These are phyloP conservation scores for Arthroderma sp. DNA, from an alignment of 2,329 filamentous ascomycete genomes.

Conservation along the genomic window DNA sequence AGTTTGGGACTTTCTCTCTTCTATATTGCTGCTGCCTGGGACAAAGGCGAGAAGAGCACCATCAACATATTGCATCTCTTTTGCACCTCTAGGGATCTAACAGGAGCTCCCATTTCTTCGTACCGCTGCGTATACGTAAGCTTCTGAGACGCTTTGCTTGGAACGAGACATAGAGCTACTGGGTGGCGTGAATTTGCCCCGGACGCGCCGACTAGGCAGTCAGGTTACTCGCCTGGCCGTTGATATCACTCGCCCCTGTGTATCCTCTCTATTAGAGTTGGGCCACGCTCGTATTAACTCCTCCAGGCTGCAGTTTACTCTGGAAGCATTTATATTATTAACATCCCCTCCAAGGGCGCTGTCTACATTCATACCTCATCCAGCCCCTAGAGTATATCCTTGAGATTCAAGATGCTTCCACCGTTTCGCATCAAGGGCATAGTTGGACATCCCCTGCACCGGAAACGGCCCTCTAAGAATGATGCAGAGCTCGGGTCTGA, in stretches of 20 bases:
- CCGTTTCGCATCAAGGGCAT: conserved; percentile 33
- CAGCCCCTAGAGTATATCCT: not conserved
- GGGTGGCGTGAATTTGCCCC: not conserved
- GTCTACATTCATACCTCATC: not conserved
- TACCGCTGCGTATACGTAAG: not conserved
- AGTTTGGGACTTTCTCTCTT: not conserved
- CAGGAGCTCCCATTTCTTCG: not conserved
- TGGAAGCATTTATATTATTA: not conserved
- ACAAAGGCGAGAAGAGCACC: not conserved
- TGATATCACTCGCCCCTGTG: not conserved
- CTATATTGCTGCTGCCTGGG: conserved; percentile 1
- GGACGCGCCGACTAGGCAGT: not conserved
- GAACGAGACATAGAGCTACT: not conserved
- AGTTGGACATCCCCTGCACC: conserved; percentile 4
- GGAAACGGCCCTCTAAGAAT: not conserved
- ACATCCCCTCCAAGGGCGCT: not conserved
- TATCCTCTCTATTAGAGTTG: not conserved
- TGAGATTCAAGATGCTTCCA: conserved; percentile 25
- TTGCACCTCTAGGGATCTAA: not conserved
- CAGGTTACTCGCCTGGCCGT: not conserved
- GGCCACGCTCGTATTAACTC: not conserved
- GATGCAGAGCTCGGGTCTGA: not conserved
- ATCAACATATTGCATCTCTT: not conserved
- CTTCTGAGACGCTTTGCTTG: not conserved
- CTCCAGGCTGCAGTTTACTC: conserved; percentile 1